Percentiles rank a stretch among this genome's conserved stretches.
Conservation (phyloP, 2,329 filamentous ascomycete genomes). For the Zymoseptoria passerinii region DNA sequence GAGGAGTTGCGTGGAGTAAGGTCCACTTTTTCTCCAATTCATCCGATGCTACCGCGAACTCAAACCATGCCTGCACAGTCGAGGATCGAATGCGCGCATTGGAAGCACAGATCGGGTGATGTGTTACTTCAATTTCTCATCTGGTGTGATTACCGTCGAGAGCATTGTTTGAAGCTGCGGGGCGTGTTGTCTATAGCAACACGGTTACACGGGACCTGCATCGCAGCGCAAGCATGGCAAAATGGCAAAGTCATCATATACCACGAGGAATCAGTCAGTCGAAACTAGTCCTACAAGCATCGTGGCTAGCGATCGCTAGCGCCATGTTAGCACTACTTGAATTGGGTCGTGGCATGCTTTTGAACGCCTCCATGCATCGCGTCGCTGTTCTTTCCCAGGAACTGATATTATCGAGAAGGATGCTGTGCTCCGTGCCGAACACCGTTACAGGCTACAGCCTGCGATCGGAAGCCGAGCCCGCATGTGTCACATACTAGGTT, state of each 20-base stretch:
- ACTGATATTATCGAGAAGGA: neutral
- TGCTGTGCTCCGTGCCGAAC: neutral
- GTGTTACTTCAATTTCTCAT: neutral
- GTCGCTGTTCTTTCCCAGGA: neutral
- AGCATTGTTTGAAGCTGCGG: neutral
- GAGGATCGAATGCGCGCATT: neutral
- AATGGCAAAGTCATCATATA: too few species aligned
- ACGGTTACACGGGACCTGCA: neutral
- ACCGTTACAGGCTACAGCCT: neutral
- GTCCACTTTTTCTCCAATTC: neutral
- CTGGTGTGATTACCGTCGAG: neutral
- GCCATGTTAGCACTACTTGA: neutral
- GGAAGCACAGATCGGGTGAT: neutral
- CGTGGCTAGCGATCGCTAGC: neutral
- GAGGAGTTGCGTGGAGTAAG: neutral
- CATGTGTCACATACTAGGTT: neutral
- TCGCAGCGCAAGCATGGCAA: neutral
- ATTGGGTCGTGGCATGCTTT: neutral
- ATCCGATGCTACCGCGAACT: neutral
- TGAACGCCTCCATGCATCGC: neutral
- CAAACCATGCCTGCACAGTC: neutral
- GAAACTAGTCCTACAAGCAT: neutral
- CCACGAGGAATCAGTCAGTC: neutral
- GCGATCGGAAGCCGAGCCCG: neutral
- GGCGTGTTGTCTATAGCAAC: neutral